Base-by-base conservation (phyloP, 2,329 filamentous ascomycete genomes). In the Lasiodiplodia sp. region DNA sequence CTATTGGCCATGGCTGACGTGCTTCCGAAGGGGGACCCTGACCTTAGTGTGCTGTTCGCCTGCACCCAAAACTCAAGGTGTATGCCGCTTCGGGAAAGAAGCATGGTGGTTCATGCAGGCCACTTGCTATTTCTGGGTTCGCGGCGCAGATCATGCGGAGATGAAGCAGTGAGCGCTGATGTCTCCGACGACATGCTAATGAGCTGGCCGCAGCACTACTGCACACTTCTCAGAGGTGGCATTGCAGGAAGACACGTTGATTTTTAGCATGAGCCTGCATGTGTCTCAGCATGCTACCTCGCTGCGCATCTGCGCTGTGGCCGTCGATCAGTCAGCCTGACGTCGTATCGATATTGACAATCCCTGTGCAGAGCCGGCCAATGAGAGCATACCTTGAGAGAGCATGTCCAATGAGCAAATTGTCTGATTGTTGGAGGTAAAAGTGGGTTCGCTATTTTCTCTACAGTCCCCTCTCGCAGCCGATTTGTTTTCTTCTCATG, bases 111-210 rank as follows among this genome's bases (percentile, higher is more conserved):
- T 40, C 21, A 47, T 60, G 57, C 23, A 47, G 47, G 38, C 38
- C 16, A 2, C 25, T 49, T 60, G 53, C 57, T 47, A 47, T 47
- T 47, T 60, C 38, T 31, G 38, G 53, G 11, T 25, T 60, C 37
- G 57, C 11, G 25, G 14, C 12, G 38, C 38, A 58, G 57, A 60
- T 49, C 57, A 47, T 47, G 57, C 57, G 57, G 37, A 47, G 57
- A 60, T 28, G 57, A 47, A 31, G 51, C 23, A 16, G 23, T 31
- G 5, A 11, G 21, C 16, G 57, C 21, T 60, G 14, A 18, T 18
- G 16, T 23, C 4, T 23, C 28, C 23, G 51, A 53, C 51, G 40
- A 16, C 40, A 44, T 44, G 16, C 5, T n/a, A 6, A 4, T 18
- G 40, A 21, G 40, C 16, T n/a, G 40, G 12, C n/a, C 40, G 40